Evolutionary conservation across 805 yeast genomes (phyloP), one percentile per base, ranked within the genome.

Genomic region (Metschnikowia anglica): DNA sequence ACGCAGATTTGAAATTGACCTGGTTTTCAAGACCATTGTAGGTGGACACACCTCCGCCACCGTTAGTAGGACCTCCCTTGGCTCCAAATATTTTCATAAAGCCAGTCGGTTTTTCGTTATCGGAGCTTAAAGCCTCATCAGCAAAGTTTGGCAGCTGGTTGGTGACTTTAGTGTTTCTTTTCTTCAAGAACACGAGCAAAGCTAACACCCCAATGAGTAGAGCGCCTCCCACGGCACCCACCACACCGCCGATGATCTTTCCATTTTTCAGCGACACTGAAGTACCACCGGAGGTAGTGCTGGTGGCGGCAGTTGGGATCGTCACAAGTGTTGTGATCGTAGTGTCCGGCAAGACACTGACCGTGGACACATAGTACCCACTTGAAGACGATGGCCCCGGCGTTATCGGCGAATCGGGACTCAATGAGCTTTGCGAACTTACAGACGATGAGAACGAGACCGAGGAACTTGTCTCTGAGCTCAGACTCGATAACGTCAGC

Each of bases 151-250:
- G 76, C 27, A 68, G 64, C 47, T 68, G 74, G 55, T 70, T 70
- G 32, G 67, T 65, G 26, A 66, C 47, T 12, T 51, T 49, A 33
- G 54, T 52, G 48, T 59, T 60, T 26, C 70, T 54, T 39, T 55
- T 60, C 46, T 60, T 68, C 51, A 68, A 54, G 45, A 66, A 63
- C 28, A 70, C 51, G 41, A 69, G 62, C 13, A 70, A 46, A 9
- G 68, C 72, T 15, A 68, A 46, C 2, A 59, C 55, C 0, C 71
- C 73, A 33, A 70, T 62, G n/a, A 68, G 57, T 20, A 70, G 61
- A 15, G 71, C 60, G 10, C 76, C 76, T n/a, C 74, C 76, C 18
- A 70, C 63, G 2, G 73, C 67, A 0, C 76, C 76, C n/a, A 70
- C 74, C 12, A 70, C 54, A 1, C 76, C 74, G 3, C 76, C 76